Percentiles rank a stretch among this genome's conserved stretches.
phyloP scores from a whole-genome alignment of 371 early-diverging fungal genomes.

The Enteropsectra breve region DNA sequence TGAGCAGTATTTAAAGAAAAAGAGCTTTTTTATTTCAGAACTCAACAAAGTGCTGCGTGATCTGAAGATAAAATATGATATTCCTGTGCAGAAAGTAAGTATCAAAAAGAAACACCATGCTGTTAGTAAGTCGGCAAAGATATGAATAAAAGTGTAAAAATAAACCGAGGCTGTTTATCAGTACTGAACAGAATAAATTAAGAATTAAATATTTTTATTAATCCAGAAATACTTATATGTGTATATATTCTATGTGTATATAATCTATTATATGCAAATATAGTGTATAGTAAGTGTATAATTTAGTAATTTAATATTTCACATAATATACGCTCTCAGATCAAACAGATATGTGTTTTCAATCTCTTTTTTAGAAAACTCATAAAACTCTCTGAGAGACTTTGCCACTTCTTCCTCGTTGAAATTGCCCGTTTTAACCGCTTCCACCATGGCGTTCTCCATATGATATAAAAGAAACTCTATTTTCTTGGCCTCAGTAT shows the following conservation, averaged over 20 bases:
- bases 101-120: too few relatives aligned
- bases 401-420: conserved; percentile 1
- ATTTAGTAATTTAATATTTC: too few relatives aligned
- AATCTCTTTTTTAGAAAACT: background rate
- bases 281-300: too few relatives aligned
- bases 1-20: conserved; percentile 56
- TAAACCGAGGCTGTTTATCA: too few relatives aligned
- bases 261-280: too few relatives aligned
- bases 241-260: too few relatives aligned
- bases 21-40: conserved; percentile 56
- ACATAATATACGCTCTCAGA: too few relatives aligned
- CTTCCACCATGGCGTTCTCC: conserved; percentile 2
- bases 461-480: conserved; percentile 1
- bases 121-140: too few relatives aligned
- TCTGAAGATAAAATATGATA: conserved; percentile 54
- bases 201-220: too few relatives aligned
- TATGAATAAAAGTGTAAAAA: too few relatives aligned
- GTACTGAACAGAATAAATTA: too few relatives aligned
- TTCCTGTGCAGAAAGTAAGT: conserved; percentile 52
- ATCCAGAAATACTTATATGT: too few relatives aligned
- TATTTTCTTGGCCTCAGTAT: conserved; percentile 16
- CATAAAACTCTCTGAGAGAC: conserved; percentile 14
- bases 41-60: conserved; percentile 46
- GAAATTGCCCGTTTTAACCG: background rate
- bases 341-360: conserved; percentile 9